Percentiles rank a stretch among this genome's conserved stretches.
phyloP scores from a whole-genome alignment of 371 early-diverging fungal genomes.

The Mucor saturninus region DNA sequence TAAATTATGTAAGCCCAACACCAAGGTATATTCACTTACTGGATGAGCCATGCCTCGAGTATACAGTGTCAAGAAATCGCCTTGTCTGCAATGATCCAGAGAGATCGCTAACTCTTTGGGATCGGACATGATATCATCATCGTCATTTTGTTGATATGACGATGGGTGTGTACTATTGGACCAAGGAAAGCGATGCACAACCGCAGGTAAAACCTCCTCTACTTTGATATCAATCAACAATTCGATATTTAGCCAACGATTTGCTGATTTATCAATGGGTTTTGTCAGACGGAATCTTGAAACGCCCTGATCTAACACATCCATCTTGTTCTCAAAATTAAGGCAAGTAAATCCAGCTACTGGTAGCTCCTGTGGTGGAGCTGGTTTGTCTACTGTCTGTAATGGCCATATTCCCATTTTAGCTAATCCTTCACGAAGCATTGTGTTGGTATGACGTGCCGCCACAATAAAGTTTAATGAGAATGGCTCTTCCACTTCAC shows the following conservation, averaged over 20 bases:
- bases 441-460: constrained; percentile 26
- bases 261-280: constrained; percentile 9
- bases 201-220: constrained; percentile 19
- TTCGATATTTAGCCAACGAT: constrained; percentile 26
- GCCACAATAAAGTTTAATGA: constrained; percentile 27
- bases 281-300: constrained; percentile 23
- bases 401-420: constrained; percentile 24
- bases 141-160: constrained; percentile 5
- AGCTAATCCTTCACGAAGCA: constrained; percentile 19
- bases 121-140: constrained; percentile 1
- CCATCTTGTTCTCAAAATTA: constrained; percentile 25
- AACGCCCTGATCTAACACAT: constrained; percentile 24
- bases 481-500: constrained; percentile 31
- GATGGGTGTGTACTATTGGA: constrained; percentile 7
- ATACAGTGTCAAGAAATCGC: constrained; percentile 31
- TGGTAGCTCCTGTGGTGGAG: constrained; percentile 4
- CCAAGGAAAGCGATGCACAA: constrained; percentile 28
- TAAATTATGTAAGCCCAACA: background rate
- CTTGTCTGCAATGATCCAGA: constrained; percentile 21
- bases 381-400: background rate
- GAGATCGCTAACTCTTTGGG: constrained; percentile 10
- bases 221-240: constrained; percentile 27
- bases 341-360: constrained; percentile 18
- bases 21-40: constrained; percentile 8
- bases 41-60: constrained; percentile 31